Base-by-base conservation (phyloP, 179 eudicot species). In the Camellia oleifera region DNA sequence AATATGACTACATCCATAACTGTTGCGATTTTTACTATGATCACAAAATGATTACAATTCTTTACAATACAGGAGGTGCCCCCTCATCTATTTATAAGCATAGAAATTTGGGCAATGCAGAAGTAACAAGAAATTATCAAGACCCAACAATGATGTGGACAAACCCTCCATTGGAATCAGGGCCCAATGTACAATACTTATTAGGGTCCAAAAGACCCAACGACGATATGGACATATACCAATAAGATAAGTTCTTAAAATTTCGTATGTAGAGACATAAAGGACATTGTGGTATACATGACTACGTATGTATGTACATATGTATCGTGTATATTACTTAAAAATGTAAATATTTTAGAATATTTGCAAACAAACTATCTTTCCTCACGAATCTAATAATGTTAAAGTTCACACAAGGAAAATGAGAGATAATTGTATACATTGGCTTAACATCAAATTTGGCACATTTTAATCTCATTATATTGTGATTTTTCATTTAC, bases 401-500 rank as follows among this genome's bases (percentile, higher is more conserved):
- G 23, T 20, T 20, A 50, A 20, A 50, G 6, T 72, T 11, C 60
- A 13, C 12, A 8, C 20, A 3, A 70, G 23, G 13, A 61, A 61
- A 2, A 5, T 6, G 65, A 61, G 65, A 6, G 20, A 4, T 48
- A 48, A 48, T 48, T 54, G 11, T 17, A 61, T 61, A 4, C 20
- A 61, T 70, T 48, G 57, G 3, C 72, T 68, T n/a, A 40, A n/a
- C 72, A 5, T 50, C 50, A 70, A n/a, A n/a, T 45, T 70, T 70
- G 57, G n/a, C 15, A 7, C 3, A 4, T 45, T 46, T 46, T 48
- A 46, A 46, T 20, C 44, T 72, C 54, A 54, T 18, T 5, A 11
- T 50, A 18, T 20, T 71, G 58, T 7, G 20, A 45, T 50, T 50
- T 18, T 50, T 9, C 12, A 32, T 10, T 17, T 61, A 50, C 14